phyloP scores from a whole-genome alignment of 75 land plant species.

The Larix kaempferi region DNA sequence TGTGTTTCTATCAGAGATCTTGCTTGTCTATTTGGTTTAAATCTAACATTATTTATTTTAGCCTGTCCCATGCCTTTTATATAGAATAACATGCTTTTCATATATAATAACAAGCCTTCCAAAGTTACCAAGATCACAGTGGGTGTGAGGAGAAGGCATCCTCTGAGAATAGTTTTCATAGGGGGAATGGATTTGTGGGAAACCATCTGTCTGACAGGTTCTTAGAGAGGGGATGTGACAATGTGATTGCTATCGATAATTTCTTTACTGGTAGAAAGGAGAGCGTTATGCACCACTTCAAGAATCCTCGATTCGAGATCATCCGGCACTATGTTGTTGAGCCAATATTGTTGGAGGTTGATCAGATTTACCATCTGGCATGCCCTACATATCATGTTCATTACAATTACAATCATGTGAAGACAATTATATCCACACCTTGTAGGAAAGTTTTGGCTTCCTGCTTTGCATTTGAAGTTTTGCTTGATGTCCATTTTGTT shows the following conservation, averaged over 20 bases:
- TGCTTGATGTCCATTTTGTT: background rate
- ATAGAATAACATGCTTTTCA: too few species aligned
- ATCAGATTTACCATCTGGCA: conserved; percentile 82
- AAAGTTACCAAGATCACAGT: conserved; percentile 27
- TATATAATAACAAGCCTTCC: background rate
- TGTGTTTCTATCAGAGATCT: too few species aligned
- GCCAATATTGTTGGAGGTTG: conserved; percentile 73
- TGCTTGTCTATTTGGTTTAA: too few species aligned
- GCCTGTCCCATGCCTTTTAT: too few species aligned
- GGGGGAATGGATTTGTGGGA: conserved; percentile 80
- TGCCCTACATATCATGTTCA: conserved; percentile 86
- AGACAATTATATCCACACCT: conserved; percentile 69
- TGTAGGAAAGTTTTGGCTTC: background rate
- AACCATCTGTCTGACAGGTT: conserved; percentile 73
- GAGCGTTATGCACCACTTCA: conserved; percentile 63
- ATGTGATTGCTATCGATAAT: too few species aligned
- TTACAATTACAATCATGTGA: conserved; percentile 72
- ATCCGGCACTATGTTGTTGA: conserved; percentile 79
- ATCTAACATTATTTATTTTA: too few species aligned
- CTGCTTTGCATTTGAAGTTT: background rate
- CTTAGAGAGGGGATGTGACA: conserved; percentile 58
- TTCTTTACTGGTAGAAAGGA: conserved; percentile 79
- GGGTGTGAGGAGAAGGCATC: conserved; percentile 42
- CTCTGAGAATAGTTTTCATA: conserved; percentile 62
- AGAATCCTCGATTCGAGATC: conserved; percentile 70